phyloP scores from a whole-genome alignment of 345 rosid species.

The Pistacia atlantica region DNA sequence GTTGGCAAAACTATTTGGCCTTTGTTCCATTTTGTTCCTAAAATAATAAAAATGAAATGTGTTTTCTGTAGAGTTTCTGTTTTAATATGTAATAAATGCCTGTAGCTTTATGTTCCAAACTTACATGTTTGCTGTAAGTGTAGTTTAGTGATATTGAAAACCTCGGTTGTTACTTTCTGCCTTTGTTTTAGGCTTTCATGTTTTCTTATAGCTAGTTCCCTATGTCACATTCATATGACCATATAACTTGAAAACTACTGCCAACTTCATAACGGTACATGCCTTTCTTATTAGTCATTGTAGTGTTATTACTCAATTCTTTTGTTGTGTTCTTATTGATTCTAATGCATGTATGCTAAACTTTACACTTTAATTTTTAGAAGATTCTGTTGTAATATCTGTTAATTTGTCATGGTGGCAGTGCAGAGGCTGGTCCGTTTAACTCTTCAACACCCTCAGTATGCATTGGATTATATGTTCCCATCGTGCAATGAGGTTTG shows the following conservation, averaged over 20 bases:
- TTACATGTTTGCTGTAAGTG: background rate
- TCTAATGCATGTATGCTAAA: background rate
- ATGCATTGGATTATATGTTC: slow-evolving; percentile 51
- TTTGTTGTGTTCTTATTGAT: background rate
- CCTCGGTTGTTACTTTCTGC: background rate
- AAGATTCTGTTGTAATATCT: slow-evolving; percentile 18
- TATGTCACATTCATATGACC: background rate
- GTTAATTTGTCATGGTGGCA: slow-evolving; percentile 44
- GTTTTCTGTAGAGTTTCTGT: background rate
- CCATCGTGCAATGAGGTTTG: slow-evolving; percentile 68
- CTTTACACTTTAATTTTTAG: background rate
- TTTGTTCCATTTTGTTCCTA: background rate
- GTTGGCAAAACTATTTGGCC: no score
- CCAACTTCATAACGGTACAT: background rate
- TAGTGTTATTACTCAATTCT: background rate
- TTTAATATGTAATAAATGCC: background rate
- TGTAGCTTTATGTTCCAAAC: background rate
- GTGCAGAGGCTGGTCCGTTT: slow-evolving; percentile 75
- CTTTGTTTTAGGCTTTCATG: background rate
- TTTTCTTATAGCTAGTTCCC: background rate
- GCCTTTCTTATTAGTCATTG: background rate
- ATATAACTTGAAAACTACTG: background rate
- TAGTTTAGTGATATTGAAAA: background rate
- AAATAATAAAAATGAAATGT: background rate
- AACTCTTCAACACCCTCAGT: slow-evolving; percentile 62